phyloP scores from a whole-genome alignment of 177 flowering plant genomes.

The Vitis hybrid region DNA sequence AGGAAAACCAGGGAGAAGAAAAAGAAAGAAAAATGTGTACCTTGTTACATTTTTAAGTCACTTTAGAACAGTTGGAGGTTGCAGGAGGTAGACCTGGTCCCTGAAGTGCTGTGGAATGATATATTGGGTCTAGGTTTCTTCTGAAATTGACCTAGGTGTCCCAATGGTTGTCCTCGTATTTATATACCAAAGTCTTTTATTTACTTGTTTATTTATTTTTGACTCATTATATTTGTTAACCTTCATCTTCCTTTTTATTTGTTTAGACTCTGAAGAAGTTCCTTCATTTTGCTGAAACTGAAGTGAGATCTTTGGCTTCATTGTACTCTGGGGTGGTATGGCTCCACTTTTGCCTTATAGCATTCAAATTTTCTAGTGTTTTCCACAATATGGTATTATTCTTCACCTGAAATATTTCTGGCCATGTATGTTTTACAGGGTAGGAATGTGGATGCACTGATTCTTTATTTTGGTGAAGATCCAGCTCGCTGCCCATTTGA shows the following conservation, averaged over 20 bases:
- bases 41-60: too few relatives aligned
- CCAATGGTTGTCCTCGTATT: not conserved
- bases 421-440: conserved; percentile 49
- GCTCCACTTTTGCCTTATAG: conserved; percentile 11
- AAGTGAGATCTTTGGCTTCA: conserved; percentile 76
- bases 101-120: too few relatives aligned
- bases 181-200: not conserved
- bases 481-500: conserved; percentile 88
- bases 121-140: too few relatives aligned
- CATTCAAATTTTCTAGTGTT: not conserved
- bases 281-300: conserved; percentile 78
- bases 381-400: not conserved
- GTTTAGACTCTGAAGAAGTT: conserved; percentile 71
- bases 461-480: conserved; percentile 92
- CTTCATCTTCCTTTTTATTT: conserved; percentile 3
- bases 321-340: conserved; percentile 84
- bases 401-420: conserved; percentile 11
- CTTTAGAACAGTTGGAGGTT: too few relatives aligned
- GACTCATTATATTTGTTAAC: not conserved
- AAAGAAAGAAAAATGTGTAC: too few relatives aligned
- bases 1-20: too few relatives aligned
- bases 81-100: too few relatives aligned
- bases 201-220: not conserved
- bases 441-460: conserved; percentile 77
- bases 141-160: too few relatives aligned